Conservation (phyloP, 345 rosid genomes). For the Brassica juncea region DNA sequence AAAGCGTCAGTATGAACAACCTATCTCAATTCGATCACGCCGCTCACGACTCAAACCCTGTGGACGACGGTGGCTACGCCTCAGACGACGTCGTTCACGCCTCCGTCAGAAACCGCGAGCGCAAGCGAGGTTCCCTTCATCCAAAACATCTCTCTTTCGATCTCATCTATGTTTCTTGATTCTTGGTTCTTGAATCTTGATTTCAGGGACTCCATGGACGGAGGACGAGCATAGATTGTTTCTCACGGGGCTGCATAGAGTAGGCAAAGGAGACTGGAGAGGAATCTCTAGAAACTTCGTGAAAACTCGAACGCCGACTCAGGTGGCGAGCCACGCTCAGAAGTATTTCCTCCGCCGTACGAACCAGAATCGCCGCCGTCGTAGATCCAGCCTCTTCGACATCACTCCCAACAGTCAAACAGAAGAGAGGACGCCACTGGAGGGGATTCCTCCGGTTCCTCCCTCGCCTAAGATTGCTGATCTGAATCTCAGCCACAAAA, state of each 20-base stretch:
- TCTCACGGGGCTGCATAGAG: slow-evolving; percentile 63
- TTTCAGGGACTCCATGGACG: slow-evolving; percentile 76
- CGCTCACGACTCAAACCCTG: slow-evolving; percentile 48
- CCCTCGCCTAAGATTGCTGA: slow-evolving; percentile 74
- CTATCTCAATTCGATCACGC: slow-evolving; percentile 61
- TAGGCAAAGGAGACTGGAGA: slow-evolving; percentile 86
- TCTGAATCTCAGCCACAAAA: slow-evolving; percentile 50
- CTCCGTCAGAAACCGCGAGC: slow-evolving; percentile 62
- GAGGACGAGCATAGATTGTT: slow-evolving; percentile 75
- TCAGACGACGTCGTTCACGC: slow-evolving; percentile 79
- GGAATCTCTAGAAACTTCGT: slow-evolving; percentile 81
- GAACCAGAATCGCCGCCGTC: slow-evolving; percentile 67
- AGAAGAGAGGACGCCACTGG: slow-evolving; percentile 29
- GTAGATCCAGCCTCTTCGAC: slow-evolving; percentile 75
- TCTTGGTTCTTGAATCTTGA: not conserved
- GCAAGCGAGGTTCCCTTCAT: slow-evolving; percentile 60
- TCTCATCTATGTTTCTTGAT: not conserved
- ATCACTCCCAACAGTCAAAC: slow-evolving; percentile 50
- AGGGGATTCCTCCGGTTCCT: slow-evolving; percentile 48
- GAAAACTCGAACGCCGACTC: slow-evolving; percentile 78
- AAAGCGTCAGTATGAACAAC: slow-evolving; percentile 72
- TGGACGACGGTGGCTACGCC: slow-evolving; percentile 57
- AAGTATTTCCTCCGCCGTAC: slow-evolving; percentile 71
- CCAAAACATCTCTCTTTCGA: not conserved
- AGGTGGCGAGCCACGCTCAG: slow-evolving; percentile 87